Conservation (phyloP, 805 yeast species). For the Metschnikowia borealis region DNA sequence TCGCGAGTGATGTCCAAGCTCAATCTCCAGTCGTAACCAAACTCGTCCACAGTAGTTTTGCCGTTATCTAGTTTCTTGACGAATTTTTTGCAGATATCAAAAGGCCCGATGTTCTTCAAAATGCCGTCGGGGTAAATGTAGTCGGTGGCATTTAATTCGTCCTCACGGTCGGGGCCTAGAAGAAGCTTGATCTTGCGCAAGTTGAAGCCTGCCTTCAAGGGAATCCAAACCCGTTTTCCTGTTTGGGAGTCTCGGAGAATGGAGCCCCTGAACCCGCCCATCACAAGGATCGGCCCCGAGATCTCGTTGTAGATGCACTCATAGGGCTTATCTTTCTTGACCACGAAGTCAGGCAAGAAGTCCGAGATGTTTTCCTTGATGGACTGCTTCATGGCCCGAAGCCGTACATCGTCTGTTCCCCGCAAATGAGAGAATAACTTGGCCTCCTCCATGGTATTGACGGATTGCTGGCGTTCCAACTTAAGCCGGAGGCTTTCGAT, state of each 20-base stretch:
- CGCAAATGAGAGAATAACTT: slow-evolving; percentile 49
- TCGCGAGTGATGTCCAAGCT: slow-evolving; percentile 54
- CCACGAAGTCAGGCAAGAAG: slow-evolving; percentile 31
- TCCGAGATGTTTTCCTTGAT: slow-evolving; percentile 48
- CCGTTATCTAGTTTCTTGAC: slow-evolving; percentile 56
- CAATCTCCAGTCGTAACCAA: slow-evolving; percentile 94
- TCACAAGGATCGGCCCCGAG: slow-evolving; percentile 72
- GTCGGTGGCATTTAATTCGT: slow-evolving; percentile 54
- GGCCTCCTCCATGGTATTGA: slow-evolving; percentile 63
- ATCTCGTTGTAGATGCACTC: slow-evolving; percentile 54
- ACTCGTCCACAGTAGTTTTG: slow-evolving; percentile 59
- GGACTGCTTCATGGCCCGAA: slow-evolving; percentile 66
- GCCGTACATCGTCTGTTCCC: slow-evolving; percentile 61
- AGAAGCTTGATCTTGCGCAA: slow-evolving; percentile 63
- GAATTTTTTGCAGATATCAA: slow-evolving; percentile 67
- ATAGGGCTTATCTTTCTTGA: slow-evolving; percentile 25
- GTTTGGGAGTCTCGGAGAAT: slow-evolving; percentile 64
- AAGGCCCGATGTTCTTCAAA: slow-evolving; percentile 79
- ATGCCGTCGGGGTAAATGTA: slow-evolving; percentile 69
- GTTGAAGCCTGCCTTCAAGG: slow-evolving; percentile 79
- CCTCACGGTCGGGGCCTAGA: slow-evolving; percentile 69
- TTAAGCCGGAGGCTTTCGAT: slow-evolving; percentile 33
- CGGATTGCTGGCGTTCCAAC: slow-evolving; percentile 51
- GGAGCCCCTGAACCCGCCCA: slow-evolving; percentile 91
- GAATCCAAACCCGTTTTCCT: slow-evolving; percentile 75